phyloP scores from a whole-genome alignment of 2,329 filamentous ascomycete genomes.

The Claviceps lovelessii region DNA sequence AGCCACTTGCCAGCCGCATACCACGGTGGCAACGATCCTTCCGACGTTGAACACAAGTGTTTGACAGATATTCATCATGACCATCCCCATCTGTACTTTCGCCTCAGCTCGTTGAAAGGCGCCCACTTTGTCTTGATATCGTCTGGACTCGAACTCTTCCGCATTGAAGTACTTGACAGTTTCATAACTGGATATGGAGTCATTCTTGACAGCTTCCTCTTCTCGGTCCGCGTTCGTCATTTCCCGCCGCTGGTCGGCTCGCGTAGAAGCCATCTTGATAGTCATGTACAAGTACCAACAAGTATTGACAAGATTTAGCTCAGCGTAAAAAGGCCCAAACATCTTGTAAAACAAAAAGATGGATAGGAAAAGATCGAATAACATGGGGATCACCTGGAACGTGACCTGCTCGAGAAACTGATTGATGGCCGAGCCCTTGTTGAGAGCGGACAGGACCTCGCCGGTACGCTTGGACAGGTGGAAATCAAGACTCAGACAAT shows the following conservation, averaged over 20 bases:
- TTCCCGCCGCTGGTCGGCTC: constrained; percentile 76
- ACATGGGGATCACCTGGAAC: constrained; percentile 89
- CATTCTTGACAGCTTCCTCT: constrained; percentile 95
- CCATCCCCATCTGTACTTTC: constrained; percentile 61
- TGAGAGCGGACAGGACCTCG: constrained; percentile 86
- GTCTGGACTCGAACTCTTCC: constrained; percentile 61
- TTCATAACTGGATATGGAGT: constrained; percentile 98
- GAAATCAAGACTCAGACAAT: constrained; percentile 88
- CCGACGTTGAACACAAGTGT: constrained; percentile 68
- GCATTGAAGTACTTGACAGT: constrained; percentile 87
- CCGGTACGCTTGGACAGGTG: constrained; percentile 93
- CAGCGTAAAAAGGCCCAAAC: constrained; percentile 59
- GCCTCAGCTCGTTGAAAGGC: constrained; percentile 63
- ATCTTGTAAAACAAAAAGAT: constrained; percentile 58
- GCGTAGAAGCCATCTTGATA: constrained; percentile 86
- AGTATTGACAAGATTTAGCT: constrained; percentile 78
- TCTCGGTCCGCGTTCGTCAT: constrained; percentile 94
- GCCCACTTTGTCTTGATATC: constrained; percentile 56
- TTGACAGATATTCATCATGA: constrained; percentile 68
- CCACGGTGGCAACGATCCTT: constrained; percentile 54
- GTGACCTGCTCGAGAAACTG: constrained; percentile 93
- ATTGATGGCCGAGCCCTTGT: constrained; percentile 93
- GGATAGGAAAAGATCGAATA: constrained; percentile 75
- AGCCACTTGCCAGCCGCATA: constrained; percentile 65
- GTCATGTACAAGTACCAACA: constrained; percentile 96